Evolutionary conservation across 1,139 yeast genomes (phyloP), one percentile per base, ranked within the genome.

Genomic region (Meyerozyma elateridarum): DNA sequence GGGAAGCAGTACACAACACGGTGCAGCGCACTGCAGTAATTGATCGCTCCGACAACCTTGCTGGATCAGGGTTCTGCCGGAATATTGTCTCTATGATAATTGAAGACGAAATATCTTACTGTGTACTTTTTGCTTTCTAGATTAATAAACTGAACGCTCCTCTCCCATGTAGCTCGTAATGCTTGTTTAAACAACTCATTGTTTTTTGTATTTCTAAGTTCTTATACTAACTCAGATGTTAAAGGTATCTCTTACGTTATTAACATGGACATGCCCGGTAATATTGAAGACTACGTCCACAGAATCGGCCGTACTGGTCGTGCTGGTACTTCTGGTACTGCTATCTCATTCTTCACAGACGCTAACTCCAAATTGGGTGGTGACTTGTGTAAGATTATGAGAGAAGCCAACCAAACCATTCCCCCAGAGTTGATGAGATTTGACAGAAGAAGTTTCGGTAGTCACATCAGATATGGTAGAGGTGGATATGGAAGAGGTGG

Each of bases 301-400:
- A 76, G 94, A 63, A 84, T 84, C 53, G 96, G 96, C 59, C 87
- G 98, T 80, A 89, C 97, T 43, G 98, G 98, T 61, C 87, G 98
- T 78, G 98, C 96, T 46, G 97, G 97, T 61, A 79, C 87, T 44
- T 72, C 74, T 41, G 98, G 98, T 73, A 88, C 94, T 42, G 96
- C 98, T 39, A 79, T 89, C 46, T 88, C 98, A 8, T 78, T 91
- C 63, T 91, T 91, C 75, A 88, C 97, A 37, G 85, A 80, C 45
- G 89, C 73, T 45, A 85, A 87, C 71, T 70, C 84, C 52, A 79
- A 83, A 64, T 76, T 88, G 64, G 97, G 98, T 48, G 85, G 87
- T 50, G 94, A 88, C 54, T 75, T 91, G 58, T 76, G 91, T 52
- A 83, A 85, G 53, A 89, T 91, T 51, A 75, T 91, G 74, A 76